Base-by-base conservation (phyloP, 2,329 filamentous ascomycete species). In the Ophiostoma perfectum region DNA sequence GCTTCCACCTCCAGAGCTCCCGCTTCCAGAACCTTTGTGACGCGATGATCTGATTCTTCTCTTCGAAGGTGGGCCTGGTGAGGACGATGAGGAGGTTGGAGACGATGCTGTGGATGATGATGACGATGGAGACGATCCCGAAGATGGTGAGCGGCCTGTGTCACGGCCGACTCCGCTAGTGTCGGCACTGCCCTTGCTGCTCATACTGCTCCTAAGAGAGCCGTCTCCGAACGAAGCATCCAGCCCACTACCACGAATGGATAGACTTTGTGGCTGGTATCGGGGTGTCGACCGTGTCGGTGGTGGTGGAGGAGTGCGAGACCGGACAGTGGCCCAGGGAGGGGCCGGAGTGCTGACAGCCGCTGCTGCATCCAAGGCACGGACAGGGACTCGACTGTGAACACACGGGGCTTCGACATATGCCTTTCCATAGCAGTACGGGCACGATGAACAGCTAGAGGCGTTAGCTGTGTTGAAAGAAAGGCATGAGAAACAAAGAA, bases 381-480 rank as follows among this genome's bases (percentile, higher is more conserved):
- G 27, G 27, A 38, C 41, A 4, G 65, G 16, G 0, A 8, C 38
- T 27, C 52, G 55, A 36, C 47, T 66, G 64, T 69, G 66, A 6
- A 11, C 11, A 27, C 71, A 72, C 3, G 69, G 67, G 5, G 60
- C n/a, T 16, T 70, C 70, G 6, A 71, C 65, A 38, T 67, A 71
- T 4, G 70, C 70, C 11, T 36, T 45, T 9, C 71, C 68, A 14
- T 69, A 47, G 27, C 71, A 72, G 42, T 70, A 55, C 3, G 66
- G 47, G 39, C 70, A 72, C 5, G 65, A 66, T 1, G 67, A 67
- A 49, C 70, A 71, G 14, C 67, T 27, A 27, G 27, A 27, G 27
- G 27, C 2, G 27, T 27, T 27, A 27, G 27, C 27, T 69, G 11
- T 38, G 2, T 6, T 4, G 44, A 3, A 7, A 18, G 65, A 16